Evolutionary conservation across 768 basidiomycete species (phyloP).

Genomic region (Collybia sp.): DNA sequence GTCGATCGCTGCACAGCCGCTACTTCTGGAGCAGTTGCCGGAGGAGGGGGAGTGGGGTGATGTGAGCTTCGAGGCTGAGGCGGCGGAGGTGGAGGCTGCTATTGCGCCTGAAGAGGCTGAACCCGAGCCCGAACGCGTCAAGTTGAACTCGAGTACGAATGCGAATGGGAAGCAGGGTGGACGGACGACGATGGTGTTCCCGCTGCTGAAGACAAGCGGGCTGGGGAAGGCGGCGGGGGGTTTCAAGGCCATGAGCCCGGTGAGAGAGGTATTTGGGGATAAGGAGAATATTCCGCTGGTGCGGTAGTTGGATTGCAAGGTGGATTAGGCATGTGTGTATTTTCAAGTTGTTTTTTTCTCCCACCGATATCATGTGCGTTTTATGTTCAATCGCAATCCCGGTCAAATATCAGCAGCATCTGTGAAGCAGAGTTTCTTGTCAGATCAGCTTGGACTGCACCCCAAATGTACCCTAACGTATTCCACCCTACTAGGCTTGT

Average conservation of each 20-base stretch:
- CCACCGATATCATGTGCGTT: neutral
- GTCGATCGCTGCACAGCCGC: conserved; percentile 33
- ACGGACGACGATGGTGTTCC: conserved; percentile 7
- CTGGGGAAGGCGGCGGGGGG: conserved; percentile 12
- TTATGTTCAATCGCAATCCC: no score
- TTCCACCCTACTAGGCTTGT: no score
- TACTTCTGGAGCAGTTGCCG: conserved; percentile 54
- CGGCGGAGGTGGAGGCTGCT: conserved; percentile 4
- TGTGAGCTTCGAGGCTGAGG: conserved; percentile 48
- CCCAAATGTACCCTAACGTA: no score
- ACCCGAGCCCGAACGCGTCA: neutral
- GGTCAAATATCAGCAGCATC: no score
- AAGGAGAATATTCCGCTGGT: conserved; percentile 45
- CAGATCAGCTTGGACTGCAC: no score
- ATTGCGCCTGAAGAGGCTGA: neutral
- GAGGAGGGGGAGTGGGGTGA: conserved; percentile 53
- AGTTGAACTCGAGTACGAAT: no score
- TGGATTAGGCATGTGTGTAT: neutral
- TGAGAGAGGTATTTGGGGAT: conserved; percentile 37
- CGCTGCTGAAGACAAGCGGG: conserved; percentile 2
- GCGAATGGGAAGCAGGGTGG: no score
- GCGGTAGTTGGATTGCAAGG: neutral
- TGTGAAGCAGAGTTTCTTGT: no score
- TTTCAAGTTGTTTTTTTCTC: neutral
- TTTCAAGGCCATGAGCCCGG: conserved; percentile 5